A percentile compares a stretch with the other conserved stretches of the same genome.
These are phyloP conservation scores for Rutstroemia sp. DNA, from an alignment of 2,329 filamentous ascomycete genomes.

Conservation along the genomic window DNA sequence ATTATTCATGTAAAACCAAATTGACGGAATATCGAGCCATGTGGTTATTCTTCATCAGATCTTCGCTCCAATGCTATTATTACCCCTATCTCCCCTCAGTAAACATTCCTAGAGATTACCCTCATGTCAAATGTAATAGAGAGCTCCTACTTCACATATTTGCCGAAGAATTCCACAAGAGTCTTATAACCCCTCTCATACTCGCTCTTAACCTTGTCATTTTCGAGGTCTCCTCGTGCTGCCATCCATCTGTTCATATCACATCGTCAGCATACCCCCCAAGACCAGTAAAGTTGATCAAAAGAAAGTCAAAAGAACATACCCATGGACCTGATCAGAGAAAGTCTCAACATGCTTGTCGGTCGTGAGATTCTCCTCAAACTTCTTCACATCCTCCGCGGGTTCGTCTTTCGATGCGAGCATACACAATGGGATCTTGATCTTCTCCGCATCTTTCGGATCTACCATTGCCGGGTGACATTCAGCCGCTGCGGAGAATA, in stretches of 20 bases:
- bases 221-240: slow-evolving; percentile 40
- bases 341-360: slow-evolving; percentile 43
- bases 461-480: slow-evolving; percentile 59
- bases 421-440: slow-evolving; percentile 54
- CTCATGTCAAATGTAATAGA: background rate
- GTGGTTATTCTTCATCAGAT: background rate
- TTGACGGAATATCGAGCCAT: background rate
- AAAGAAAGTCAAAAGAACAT: background rate
- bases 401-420: slow-evolving; percentile 61
- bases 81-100: background rate
- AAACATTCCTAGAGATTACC: background rate
- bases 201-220: slow-evolving; percentile 38
- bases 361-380: slow-evolving; percentile 36
- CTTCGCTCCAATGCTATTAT: background rate
- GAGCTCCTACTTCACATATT: slow-evolving; percentile 29
- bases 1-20: background rate
- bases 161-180: slow-evolving; percentile 36
- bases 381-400: slow-evolving; percentile 36
- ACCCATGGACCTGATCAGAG: slow-evolving; percentile 43
- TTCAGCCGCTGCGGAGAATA: slow-evolving; percentile 46
- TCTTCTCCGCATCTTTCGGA: slow-evolving; percentile 48
- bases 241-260: slow-evolving; percentile 41
- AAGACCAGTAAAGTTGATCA: too few relatives aligned
- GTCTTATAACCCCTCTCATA: slow-evolving; percentile 43
- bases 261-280: background rate